Evolutionary conservation across 1,284 basidiomycete genomes (phyloP).

Genomic region (Hymenochaete sp.): DNA sequence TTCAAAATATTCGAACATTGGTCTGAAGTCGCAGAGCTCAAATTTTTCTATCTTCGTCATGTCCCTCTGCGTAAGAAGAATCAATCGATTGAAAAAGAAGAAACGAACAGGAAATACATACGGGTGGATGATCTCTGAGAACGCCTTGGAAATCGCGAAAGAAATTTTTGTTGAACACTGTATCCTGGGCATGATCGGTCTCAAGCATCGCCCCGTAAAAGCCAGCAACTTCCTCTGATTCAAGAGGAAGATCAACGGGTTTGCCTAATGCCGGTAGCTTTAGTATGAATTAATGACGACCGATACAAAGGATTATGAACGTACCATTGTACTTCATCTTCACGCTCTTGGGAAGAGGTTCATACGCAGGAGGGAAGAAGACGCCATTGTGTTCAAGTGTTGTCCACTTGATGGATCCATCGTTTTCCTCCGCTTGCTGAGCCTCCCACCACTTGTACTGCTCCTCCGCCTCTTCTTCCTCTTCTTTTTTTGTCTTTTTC

Average conservation of each 20-base stretch:
- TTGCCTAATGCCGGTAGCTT: constrained; percentile 49
- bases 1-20: constrained; percentile 93
- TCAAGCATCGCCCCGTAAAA: constrained; percentile 94
- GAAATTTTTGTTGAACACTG: constrained; percentile 91
- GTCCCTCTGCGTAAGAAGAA: constrained; percentile 40
- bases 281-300: too few relatives aligned
- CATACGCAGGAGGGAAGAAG: constrained; percentile 92
- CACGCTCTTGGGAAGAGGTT: constrained; percentile 74
- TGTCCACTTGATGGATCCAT: constrained; percentile 83
- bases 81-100: neutral
- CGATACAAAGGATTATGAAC: constrained; percentile 15
- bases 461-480: constrained; percentile 58
- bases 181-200: constrained; percentile 88
- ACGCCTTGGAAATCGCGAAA: constrained; percentile 85
- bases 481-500: constrained; percentile 36
- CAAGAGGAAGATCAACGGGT: constrained; percentile 70
- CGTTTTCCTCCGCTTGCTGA: constrained; percentile 52
- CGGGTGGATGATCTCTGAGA: constrained; percentile 80
- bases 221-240: constrained; percentile 93
- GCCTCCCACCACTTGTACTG: constrained; percentile 84
- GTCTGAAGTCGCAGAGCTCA: constrained; percentile 85
- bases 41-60: constrained; percentile 74
- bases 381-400: constrained; percentile 93
- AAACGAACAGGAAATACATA: constrained; percentile 33
- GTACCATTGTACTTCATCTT: constrained; percentile 96